These are phyloP conservation scores for Sporisorium iseilematis-ciliati DNA, from an alignment of 1,284 basidiomycete genomes.

Conservation along the genomic window DNA sequence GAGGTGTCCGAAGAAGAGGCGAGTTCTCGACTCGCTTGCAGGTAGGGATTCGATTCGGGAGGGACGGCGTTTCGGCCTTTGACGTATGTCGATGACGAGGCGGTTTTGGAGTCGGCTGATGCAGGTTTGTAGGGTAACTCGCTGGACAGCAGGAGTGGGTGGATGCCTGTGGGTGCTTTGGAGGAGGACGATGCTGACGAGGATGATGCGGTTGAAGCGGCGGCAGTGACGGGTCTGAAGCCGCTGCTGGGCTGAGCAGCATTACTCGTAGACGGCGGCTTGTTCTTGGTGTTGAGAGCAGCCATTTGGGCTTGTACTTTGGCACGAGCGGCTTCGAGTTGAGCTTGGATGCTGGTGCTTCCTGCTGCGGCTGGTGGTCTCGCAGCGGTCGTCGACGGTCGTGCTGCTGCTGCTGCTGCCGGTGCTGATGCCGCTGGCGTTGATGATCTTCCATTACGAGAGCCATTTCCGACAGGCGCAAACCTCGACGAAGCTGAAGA, in stretches of 20 bases:
- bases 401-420: neutral
- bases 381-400: neutral
- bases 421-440: neutral
- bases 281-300: constrained; percentile 24
- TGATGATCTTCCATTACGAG: neutral
- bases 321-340: constrained; percentile 56
- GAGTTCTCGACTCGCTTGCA: constrained; percentile 35
- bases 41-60: constrained; percentile 57
- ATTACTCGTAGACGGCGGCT: neutral
- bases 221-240: neutral
- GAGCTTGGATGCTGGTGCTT: constrained; percentile 41
- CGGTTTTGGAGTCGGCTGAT: neutral
- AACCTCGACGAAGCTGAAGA: constrained; percentile 5
- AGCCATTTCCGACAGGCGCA: neutral
- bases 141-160: constrained; percentile 56
- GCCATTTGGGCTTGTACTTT: constrained; percentile 49
- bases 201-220: constrained; percentile 3
- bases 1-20: constrained; percentile 15
- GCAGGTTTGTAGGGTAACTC: constrained; percentile 16
- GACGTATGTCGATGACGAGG: constrained; percentile 15
- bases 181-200: constrained; percentile 6
- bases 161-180: constrained; percentile 56
- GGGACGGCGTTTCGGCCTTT: constrained; percentile 15
- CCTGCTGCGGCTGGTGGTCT: constrained; percentile 5
- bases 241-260: constrained; percentile 5